Evolutionary conservation across 2,329 filamentous ascomycete species (phyloP).

Genomic region (Cordyceps cateniannulata): DNA sequence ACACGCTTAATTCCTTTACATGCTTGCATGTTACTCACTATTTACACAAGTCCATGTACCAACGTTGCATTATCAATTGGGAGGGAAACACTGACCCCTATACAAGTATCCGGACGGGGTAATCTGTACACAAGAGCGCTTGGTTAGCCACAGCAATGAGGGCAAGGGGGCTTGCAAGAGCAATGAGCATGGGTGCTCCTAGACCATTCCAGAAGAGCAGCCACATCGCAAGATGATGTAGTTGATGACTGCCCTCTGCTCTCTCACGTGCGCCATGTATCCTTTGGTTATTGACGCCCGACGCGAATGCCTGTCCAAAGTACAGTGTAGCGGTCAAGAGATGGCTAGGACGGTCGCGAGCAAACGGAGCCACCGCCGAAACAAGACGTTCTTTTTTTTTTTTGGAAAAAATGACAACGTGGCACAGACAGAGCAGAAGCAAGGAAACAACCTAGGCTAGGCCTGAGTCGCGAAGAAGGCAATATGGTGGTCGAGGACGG

Average conservation of each 20-base stretch:
- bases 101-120: background rate
- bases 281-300: background rate
- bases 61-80: background rate
- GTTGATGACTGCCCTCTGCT: background rate
- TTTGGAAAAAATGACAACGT: background rate
- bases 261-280: background rate
- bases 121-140: too few species aligned
- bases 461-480: background rate
- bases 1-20: background rate
- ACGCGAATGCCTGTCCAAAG: background rate
- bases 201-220: background rate
- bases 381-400: background rate
- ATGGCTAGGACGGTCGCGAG: background rate
- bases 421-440: background rate
- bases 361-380: background rate
- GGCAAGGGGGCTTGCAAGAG: background rate
- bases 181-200: background rate
- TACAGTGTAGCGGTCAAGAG: constrained; percentile 1
- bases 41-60: background rate
- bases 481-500: background rate
- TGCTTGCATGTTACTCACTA: background rate
- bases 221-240: background rate
- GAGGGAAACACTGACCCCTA: background rate
- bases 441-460: background rate
- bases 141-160: background rate